Evolutionary conservation across 2,329 filamentous ascomycete species (phyloP), one percentile per base, ranked within the genome.

Genomic region (Clonostachys rosea): DNA sequence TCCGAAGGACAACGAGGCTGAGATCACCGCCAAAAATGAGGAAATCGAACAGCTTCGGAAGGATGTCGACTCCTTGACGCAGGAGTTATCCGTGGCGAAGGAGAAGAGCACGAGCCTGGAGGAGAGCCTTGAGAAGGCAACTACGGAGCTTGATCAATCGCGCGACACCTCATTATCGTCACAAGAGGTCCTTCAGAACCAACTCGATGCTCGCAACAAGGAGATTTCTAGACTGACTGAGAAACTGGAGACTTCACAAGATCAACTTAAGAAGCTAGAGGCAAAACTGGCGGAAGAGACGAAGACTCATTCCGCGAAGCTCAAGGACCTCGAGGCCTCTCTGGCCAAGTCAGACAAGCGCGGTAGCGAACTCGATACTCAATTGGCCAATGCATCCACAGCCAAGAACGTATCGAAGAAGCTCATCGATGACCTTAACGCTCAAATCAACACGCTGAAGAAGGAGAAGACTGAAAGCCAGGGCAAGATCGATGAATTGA

Each of bases 31-130:
- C 48, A 88, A 87, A 57, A 73, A 84, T 11, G 78, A 81, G 40
- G 84, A 92, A 63, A 82, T 94, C 36, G 78, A 83, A 45, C 78
- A 75, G 42, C 78, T 97, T 13, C 84, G 85, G 54, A 67, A 73
- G 4, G 83, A 94, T 56, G 81, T 95, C 30, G 74, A 79, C 17
- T 75, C 70, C 2, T 70, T 96, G 18, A 84, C 86, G 63, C 73
- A 79, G 4, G 87, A 95, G 55, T 73, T 96, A 5, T 77, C 80
- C 3, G 79, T 82, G 12, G 83, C 84, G 10, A 83, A 87, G 54
- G 86, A 94, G 58, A 86, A 85, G 40, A 83, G 80, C 39, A 70
- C 81, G 49, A 76, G 78, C n/a, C 76, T 90, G 56, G 79, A 81
- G 2, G 72, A 81, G 57, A 87, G 76, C 48, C 67, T 91, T 3